Percentiles rank a stretch among this genome's conserved stretches.
phyloP scores from a whole-genome alignment of 1,139 yeast species.

The Torulaspora pretoriensis region DNA sequence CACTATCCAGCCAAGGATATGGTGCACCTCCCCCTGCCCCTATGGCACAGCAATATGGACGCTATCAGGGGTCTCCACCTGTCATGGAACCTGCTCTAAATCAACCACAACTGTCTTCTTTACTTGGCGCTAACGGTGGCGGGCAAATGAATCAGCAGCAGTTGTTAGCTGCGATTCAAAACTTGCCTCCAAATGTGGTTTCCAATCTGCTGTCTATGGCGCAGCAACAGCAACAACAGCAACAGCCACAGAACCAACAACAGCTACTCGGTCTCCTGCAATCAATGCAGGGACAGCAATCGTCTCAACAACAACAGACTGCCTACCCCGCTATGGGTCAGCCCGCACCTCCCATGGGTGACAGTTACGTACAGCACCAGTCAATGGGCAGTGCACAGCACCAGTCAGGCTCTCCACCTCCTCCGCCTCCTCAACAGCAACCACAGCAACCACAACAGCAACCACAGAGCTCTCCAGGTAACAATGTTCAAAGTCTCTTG shows the following conservation, averaged over 20 bases:
- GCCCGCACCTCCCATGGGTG: constrained; percentile 8
- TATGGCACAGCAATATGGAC: constrained; percentile 23
- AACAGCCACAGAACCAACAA: constrained; percentile 30
- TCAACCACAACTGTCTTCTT: constrained; percentile 32
- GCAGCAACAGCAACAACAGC: constrained; percentile 38
- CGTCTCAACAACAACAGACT: constrained; percentile 14
- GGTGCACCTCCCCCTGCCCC: constrained; percentile 16
- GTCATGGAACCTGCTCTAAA: constrained; percentile 32
- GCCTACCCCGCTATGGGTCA: constrained; percentile 12
- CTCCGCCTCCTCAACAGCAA: constrained; percentile 20
- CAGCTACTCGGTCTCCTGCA: constrained; percentile 32
- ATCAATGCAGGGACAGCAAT: constrained; percentile 25
- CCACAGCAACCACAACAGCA: constrained; percentile 22
- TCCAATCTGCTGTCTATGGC: constrained; percentile 47
- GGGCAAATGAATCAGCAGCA: constrained; percentile 36
- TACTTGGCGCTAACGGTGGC: constrained; percentile 21
- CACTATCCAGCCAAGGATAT: constrained; percentile 11
- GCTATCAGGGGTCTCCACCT: constrained; percentile 29
- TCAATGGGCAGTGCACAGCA: constrained; percentile 10
- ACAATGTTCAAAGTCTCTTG: constrained; percentile 38
- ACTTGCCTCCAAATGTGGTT: constrained; percentile 49
- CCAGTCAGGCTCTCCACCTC: constrained; percentile 3
- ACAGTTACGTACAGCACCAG: constrained; percentile 12
- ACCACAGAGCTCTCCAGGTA: constrained; percentile 25
- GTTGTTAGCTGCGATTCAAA: constrained; percentile 42